A percentile compares a stretch with the other conserved stretches of the same genome.
Conservation (phyloP, 176 grass and related monocot genomes). For the Avena insularis region DNA sequence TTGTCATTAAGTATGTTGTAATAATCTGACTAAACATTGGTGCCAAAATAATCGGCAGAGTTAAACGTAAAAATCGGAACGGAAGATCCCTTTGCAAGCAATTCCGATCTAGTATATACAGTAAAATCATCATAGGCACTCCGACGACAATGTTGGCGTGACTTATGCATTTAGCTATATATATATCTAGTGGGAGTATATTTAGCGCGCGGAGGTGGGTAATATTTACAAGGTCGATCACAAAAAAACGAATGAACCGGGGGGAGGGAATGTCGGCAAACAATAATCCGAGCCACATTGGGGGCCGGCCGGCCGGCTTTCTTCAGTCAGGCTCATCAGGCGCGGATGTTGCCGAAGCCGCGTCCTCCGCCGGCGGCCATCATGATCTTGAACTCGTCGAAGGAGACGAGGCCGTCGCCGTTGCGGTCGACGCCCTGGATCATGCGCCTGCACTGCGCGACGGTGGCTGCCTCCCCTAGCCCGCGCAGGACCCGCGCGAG, state of each 20-base stretch:
- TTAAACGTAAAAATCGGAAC: background rate
- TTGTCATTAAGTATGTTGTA: background rate
- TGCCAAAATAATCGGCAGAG: background rate
- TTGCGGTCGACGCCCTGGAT: slow-evolving; percentile 88
- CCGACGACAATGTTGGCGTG: background rate
- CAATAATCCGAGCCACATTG: too few relatives aligned
- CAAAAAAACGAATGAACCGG: slow-evolving; percentile 33
- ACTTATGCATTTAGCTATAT: slow-evolving; percentile 5
- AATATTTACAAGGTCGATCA: slow-evolving; percentile 21
- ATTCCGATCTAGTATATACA: background rate
- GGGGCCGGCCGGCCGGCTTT: too few relatives aligned
- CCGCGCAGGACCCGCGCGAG: slow-evolving; percentile 64
- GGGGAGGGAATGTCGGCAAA: too few relatives aligned
- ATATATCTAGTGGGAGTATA: too few relatives aligned
- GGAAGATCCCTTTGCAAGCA: background rate
- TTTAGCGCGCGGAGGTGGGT: background rate
- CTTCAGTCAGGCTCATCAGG: too few relatives aligned
- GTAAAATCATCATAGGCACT: background rate
- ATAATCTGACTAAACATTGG: background rate
- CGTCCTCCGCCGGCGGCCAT: slow-evolving; percentile 55
- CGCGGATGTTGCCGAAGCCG: background rate
- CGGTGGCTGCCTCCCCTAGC: slow-evolving; percentile 72
- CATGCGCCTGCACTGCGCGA: slow-evolving; percentile 88
- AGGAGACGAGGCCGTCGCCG: slow-evolving; percentile 74
- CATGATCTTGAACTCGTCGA: slow-evolving; percentile 98